phyloP scores from a whole-genome alignment of 2,329 filamentous ascomycete genomes.

The Leptodontidium sp. region DNA sequence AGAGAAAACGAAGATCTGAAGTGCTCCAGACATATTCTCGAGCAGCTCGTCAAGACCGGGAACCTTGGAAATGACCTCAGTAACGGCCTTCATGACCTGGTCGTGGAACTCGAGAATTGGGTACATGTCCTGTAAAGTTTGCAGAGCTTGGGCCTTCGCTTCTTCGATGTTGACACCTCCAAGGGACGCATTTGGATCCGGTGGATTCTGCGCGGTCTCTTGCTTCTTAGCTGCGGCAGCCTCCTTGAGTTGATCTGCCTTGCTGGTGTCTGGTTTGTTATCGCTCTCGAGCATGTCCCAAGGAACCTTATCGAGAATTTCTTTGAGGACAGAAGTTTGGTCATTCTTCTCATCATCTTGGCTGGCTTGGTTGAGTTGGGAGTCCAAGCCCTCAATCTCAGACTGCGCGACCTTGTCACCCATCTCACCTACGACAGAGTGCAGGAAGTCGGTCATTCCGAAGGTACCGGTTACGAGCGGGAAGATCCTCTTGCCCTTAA shows the following conservation, averaged over 20 bases:
- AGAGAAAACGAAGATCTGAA: constrained; percentile 30
- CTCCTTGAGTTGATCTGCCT: constrained; percentile 24
- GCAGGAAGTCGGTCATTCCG: constrained; percentile 89
- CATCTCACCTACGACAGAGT: constrained; percentile 80
- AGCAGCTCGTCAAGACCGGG: constrained; percentile 53
- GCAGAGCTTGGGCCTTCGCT: constrained; percentile 20
- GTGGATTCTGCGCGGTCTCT: constrained; percentile 18
- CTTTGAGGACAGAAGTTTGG: constrained; percentile 22
- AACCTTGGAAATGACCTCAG: constrained; percentile 24
- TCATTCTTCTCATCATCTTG: constrained; percentile 25
- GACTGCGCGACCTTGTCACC: constrained; percentile 84
- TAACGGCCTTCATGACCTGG: constrained; percentile 50
- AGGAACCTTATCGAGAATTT: constrained; percentile 26
- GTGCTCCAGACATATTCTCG: constrained; percentile 53
- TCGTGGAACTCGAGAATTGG: constrained; percentile 79
- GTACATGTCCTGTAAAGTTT: constrained; percentile 28
- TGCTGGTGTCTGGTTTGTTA: constrained; percentile 23
- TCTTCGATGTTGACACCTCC: constrained; percentile 28
- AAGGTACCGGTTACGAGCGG: constrained; percentile 90
- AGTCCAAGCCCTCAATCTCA: constrained; percentile 27
- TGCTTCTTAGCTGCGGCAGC: constrained; percentile 23
- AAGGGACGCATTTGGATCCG: constrained; percentile 74
- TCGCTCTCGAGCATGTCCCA: constrained; percentile 27
- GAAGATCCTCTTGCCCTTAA: constrained; percentile 76
- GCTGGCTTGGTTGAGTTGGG: constrained; percentile 23